These are phyloP conservation scores for Boletus sp. DNA, from an alignment of 1,284 basidiomycete species.

Conservation along the genomic window DNA sequence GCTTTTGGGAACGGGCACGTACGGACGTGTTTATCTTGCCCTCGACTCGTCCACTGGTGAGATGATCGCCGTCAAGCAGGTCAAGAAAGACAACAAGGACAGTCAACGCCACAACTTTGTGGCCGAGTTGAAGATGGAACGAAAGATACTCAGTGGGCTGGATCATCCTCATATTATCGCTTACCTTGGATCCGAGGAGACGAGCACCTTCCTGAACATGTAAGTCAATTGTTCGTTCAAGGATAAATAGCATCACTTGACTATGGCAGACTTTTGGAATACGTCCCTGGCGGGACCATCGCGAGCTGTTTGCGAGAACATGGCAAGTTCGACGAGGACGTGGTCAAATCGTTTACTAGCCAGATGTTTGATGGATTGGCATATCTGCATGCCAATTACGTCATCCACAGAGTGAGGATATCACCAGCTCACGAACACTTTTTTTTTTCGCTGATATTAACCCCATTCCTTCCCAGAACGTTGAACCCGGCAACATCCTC, in stretches of 20 bases:
- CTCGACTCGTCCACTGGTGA: slow-evolving; percentile 94
- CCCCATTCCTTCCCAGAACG: slow-evolving; percentile 52
- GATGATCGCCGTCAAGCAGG: slow-evolving; percentile 99
- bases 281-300: slow-evolving; percentile 94
- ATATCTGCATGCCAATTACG: slow-evolving; percentile 87
- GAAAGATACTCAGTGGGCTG: slow-evolving; percentile 89
- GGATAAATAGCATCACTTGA: background rate
- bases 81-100: slow-evolving; percentile 89
- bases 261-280: slow-evolving; percentile 83
- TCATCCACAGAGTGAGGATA: slow-evolving; percentile 78
- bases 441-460: background rate
- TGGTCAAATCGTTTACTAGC: slow-evolving; percentile 86
- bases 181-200: slow-evolving; percentile 94
- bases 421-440: background rate
- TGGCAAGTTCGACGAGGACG: slow-evolving; percentile 86
- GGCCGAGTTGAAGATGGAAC: slow-evolving; percentile 88
- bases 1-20: slow-evolving; percentile 92
- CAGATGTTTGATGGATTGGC: slow-evolving; percentile 90
- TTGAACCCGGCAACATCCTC: slow-evolving; percentile 96
- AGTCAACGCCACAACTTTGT: slow-evolving; percentile 80
- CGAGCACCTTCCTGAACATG: slow-evolving; percentile 86
- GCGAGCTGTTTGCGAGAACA: slow-evolving; percentile 87
- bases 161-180: slow-evolving; percentile 96
- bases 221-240: slow-evolving; percentile 40
- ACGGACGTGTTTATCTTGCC: slow-evolving; percentile 92